Conservation (phyloP, 768 basidiomycete genomes). For the Dacryopinax spathularia region DNA sequence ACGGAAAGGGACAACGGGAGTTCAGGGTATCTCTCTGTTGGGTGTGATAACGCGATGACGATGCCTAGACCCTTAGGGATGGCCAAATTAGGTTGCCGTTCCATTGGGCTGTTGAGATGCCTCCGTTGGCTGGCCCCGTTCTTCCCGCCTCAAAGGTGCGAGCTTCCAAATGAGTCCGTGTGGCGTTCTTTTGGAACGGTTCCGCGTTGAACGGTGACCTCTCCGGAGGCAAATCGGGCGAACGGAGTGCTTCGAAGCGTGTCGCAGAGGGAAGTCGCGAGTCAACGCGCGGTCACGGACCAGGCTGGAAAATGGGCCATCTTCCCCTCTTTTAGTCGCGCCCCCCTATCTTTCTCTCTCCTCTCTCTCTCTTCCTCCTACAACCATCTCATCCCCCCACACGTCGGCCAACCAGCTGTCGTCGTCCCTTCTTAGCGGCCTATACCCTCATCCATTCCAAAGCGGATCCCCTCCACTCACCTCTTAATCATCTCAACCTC, state of each 20-base stretch:
- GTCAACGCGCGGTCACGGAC: not conserved
- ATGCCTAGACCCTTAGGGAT: not conserved
- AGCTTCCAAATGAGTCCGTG: not conserved
- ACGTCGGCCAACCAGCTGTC: not conserved
- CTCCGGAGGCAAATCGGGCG: not conserved
- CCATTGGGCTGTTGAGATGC: not conserved
- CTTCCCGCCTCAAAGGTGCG: not conserved
- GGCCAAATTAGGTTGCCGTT: not conserved
- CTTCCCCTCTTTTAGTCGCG: not conserved
- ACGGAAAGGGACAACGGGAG: not conserved
- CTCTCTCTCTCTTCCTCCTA: not conserved
- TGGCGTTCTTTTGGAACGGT: constrained; percentile 4
- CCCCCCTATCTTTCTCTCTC: not conserved
- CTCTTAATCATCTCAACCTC: not conserved
- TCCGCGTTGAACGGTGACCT: not conserved
- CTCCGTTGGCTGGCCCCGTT: constrained; percentile 1
- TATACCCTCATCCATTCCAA: constrained; percentile 1
- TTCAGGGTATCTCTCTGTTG: not conserved
- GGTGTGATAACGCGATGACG: not conserved
- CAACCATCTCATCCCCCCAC: not conserved
- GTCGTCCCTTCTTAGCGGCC: not conserved
- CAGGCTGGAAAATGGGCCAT: constrained; percentile 1
- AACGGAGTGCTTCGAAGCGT: not conserved
- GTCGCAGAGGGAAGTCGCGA: not conserved
- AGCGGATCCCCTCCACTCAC: not conserved